Evolutionary conservation across 495 filamentous ascomycete species (phyloP).

Genomic region (Hypoxylon crocopeplum): DNA sequence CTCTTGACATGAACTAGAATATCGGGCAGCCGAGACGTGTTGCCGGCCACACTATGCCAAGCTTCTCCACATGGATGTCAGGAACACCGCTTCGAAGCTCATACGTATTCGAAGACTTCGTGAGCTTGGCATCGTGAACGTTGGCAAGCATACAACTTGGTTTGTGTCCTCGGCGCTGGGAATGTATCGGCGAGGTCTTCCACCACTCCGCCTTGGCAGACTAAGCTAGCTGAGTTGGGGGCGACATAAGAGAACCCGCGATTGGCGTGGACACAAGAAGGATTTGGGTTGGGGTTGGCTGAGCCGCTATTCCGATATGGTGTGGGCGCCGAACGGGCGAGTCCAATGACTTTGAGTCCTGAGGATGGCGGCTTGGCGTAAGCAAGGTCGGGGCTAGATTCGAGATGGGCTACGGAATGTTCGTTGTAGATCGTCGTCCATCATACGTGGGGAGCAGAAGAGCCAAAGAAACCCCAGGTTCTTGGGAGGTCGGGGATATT

Average conservation of each 20-base stretch:
- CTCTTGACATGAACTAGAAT: too few relatives aligned
- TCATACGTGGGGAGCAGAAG: not conserved
- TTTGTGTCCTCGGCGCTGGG: constrained; percentile 10
- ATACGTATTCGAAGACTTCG: not conserved
- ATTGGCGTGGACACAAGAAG: constrained; percentile 23
- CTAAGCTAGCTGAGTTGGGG: constrained; percentile 5
- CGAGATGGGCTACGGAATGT: constrained; percentile 3
- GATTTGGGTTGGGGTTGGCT: constrained; percentile 14
- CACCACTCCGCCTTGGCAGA: constrained; percentile 39
- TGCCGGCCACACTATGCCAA: not conserved
- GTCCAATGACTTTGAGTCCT: constrained; percentile 1
- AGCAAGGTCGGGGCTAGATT: constrained; percentile 22
- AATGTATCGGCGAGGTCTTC: constrained; percentile 29
- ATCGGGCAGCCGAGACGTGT: not conserved
- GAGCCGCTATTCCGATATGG: constrained; percentile 25
- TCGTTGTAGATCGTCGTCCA: not conserved
- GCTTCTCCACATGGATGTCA: not conserved
- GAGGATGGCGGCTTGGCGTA: constrained; percentile 18
- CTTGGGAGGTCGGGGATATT: not conserved
- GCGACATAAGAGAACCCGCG: not conserved
- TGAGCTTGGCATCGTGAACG: not conserved
- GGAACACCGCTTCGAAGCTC: not conserved
- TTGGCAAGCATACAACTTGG: not conserved
- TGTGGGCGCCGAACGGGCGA: constrained; percentile 7
- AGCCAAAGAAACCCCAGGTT: constrained; percentile 10